Evolutionary conservation across 2,329 filamentous ascomycete species (phyloP).

Genomic region (Daldinia eschscholtzii): DNA sequence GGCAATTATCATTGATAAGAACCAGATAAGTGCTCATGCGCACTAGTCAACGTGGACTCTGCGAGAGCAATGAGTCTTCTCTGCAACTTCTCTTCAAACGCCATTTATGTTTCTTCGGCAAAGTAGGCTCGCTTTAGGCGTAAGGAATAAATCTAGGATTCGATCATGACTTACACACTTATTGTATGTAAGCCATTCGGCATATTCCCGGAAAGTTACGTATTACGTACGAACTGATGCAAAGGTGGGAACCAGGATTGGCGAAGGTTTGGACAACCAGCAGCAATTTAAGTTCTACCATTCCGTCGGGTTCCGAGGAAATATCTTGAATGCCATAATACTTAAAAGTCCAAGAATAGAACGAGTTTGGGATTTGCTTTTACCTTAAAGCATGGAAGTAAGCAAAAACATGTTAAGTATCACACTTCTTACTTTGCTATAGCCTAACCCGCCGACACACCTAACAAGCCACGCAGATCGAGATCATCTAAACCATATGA

Average conservation of each 20-base stretch:
- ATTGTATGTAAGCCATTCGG: neutral
- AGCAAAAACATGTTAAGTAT: neutral
- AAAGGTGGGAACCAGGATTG: conserved; percentile 3
- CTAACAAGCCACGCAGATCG: conserved; percentile 28
- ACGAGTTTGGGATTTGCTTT: neutral
- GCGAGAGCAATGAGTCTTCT: neutral
- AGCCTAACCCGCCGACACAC: neutral
- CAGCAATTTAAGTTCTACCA: conserved; percentile 14
- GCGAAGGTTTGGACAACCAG: conserved; percentile 4
- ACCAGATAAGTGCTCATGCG: neutral
- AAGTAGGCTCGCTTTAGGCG: neutral
- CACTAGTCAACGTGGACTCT: neutral
- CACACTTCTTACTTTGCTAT: neutral
- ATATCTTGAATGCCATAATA: conserved; percentile 1
- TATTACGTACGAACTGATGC: conserved; percentile 18
- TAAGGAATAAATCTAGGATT: neutral
- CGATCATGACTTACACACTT: neutral
- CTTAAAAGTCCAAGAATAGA: neutral
- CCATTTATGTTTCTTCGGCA: neutral
- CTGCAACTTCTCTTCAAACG: neutral
- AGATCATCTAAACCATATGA: conserved; percentile 29
- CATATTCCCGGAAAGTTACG: neutral
- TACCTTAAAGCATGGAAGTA: neutral
- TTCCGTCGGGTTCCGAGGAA: neutral
- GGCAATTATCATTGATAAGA: conserved; percentile 26